Evolutionary conservation across 2,329 filamentous ascomycete species (phyloP).

Genomic region (Alternaria rosae): DNA sequence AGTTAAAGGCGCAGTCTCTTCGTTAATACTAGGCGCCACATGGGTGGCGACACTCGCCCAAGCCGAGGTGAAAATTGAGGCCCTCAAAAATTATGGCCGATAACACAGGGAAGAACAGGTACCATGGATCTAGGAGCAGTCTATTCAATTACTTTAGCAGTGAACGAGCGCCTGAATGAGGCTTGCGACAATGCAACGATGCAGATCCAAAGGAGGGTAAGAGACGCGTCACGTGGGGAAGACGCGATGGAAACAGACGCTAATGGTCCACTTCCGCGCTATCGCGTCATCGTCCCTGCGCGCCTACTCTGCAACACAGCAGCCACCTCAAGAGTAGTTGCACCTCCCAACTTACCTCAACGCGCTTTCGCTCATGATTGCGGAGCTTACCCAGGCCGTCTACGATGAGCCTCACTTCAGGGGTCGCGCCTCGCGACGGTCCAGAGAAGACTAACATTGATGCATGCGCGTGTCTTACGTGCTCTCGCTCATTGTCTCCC

Average conservation of each 20-base stretch:
- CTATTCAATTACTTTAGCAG: background rate
- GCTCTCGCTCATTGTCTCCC: background rate
- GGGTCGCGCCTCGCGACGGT: background rate
- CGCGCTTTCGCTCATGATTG: background rate
- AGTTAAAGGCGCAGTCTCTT: background rate
- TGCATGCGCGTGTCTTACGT: background rate
- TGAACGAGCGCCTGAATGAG: background rate
- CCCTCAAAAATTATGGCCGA: background rate
- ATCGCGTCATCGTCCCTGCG: background rate
- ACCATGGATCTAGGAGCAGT: background rate
- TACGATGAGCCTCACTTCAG: background rate
- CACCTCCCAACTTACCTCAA: background rate
- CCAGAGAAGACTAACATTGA: background rate
- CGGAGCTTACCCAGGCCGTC: background rate
- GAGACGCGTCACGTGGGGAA: background rate
- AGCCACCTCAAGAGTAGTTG: background rate
- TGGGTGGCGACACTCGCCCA: background rate
- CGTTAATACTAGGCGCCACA: background rate
- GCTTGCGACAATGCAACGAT: background rate
- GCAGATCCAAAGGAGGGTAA: background rate
- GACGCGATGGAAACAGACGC: background rate
- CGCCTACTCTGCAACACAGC: background rate
- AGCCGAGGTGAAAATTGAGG: background rate
- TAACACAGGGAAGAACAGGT: background rate
- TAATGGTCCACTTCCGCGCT: background rate